Conservation (phyloP, 106 monocot genomes). For the Gastrodia elata region DNA sequence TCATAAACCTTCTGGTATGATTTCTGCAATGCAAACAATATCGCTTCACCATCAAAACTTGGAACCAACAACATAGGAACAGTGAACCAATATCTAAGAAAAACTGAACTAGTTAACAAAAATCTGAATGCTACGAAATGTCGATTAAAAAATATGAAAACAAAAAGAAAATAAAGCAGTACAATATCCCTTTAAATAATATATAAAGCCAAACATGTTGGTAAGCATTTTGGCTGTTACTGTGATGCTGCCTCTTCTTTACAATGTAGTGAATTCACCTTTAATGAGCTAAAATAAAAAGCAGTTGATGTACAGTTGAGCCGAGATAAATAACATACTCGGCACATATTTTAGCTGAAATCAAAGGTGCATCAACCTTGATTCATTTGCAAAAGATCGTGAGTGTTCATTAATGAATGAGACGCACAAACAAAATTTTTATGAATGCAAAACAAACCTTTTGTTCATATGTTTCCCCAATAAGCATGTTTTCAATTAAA, state of each 20-base stretch:
- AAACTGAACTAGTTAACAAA: background rate
- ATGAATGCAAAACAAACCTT: too few species aligned
- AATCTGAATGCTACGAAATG: background rate
- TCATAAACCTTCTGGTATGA: slow-evolving; percentile 89
- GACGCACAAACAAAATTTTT: too few species aligned
- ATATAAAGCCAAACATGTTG: background rate
- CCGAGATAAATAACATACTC: too few species aligned
- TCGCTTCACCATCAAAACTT: background rate
- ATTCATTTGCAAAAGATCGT: too few species aligned
- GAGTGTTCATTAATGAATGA: too few species aligned
- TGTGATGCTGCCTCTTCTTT: background rate
- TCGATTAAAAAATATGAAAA: background rate
- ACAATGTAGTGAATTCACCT: background rate
- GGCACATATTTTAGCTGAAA: too few species aligned
- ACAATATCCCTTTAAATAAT: background rate
- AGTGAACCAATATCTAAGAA: background rate
- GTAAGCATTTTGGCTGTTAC: background rate
- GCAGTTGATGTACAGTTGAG: background rate
- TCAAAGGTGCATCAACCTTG: background rate
- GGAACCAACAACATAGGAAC: background rate
- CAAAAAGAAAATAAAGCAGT: background rate
- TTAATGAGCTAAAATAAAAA: background rate
- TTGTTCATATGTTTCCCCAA: too few species aligned
- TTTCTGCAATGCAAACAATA: slow-evolving; percentile 34
- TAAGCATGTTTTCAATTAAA: too few species aligned